A percentile compares a stretch with the other conserved stretches of the same genome.
Evolutionary conservation across 179 eudicot genomes (phyloP).

Genomic region (Nepenthes alata): DNA sequence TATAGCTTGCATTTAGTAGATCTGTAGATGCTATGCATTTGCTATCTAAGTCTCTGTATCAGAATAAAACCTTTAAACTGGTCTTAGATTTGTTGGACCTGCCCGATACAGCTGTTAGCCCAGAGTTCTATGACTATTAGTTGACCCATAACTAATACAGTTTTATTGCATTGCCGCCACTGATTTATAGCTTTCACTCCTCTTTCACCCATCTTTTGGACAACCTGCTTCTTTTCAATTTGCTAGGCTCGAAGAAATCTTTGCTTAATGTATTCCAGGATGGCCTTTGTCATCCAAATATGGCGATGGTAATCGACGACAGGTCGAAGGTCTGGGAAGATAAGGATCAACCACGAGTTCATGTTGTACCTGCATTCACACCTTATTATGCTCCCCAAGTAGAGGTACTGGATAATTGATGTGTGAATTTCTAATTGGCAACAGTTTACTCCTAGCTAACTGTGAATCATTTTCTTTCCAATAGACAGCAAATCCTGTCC

Average conservation of each 20-base stretch:
- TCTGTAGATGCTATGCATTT: too few species aligned
- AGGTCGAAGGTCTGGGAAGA: constrained; percentile 95
- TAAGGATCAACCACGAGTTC: constrained; percentile 87
- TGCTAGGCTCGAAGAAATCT: constrained; percentile 67
- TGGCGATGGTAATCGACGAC: constrained; percentile 98
- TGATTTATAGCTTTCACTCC: not conserved
- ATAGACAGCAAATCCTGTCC: constrained; percentile 76
- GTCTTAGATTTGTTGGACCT: too few species aligned
- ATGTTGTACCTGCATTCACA: constrained; percentile 86
- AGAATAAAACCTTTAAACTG: too few species aligned
- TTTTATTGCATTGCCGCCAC: not conserved
- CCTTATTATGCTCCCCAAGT: constrained; percentile 98
- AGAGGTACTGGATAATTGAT: constrained; percentile 39
- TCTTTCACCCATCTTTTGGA: not conserved
- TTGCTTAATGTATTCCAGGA: constrained; percentile 71
- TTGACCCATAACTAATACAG: not conserved
- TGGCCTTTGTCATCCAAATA: constrained; percentile 76
- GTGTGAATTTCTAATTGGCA: not conserved
- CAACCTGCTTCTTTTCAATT: constrained; percentile 6
- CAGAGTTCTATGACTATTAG: not conserved
- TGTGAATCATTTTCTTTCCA: constrained; percentile 10
- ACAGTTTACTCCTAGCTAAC: constrained; percentile 5
- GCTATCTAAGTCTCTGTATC: too few species aligned
- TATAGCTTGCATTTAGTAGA: too few species aligned
- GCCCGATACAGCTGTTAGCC: not conserved